Percentiles rank a stretch among this genome's conserved stretches.
Evolutionary conservation across 331 rosid genomes (phyloP).

Genomic region (Quercus phellos): DNA sequence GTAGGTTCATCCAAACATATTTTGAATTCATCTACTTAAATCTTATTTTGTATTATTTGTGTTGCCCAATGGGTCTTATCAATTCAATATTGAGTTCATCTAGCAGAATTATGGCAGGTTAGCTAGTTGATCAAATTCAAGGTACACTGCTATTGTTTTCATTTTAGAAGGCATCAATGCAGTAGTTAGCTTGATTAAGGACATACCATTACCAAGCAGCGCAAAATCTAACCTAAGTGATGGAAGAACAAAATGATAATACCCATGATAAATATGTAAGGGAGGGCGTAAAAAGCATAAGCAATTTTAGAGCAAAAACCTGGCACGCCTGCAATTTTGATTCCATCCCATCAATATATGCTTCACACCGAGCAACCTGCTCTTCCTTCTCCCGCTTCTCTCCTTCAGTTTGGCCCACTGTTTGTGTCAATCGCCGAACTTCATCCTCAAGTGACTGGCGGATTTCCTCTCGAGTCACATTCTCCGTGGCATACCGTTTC

Average conservation of each 20-base stretch:
- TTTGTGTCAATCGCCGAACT: slow-evolving; percentile 79
- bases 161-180: not conserved
- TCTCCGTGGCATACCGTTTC: slow-evolving; percentile 89
- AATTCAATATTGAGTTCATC: not conserved
- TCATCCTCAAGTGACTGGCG: slow-evolving; percentile 95
- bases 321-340: slow-evolving; percentile 94
- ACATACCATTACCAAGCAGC: slow-evolving; percentile 1
- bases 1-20: not conserved
- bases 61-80: not conserved
- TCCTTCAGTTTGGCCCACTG: slow-evolving; percentile 96
- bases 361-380: slow-evolving; percentile 94
- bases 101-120: slow-evolving; percentile 5
- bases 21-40: not conserved
- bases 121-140: slow-evolving; percentile 10
- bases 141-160: not conserved
- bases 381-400: slow-evolving; percentile 95
- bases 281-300: not conserved
- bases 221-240: slow-evolving; percentile 2
- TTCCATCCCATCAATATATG: slow-evolving; percentile 96
- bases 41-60: not conserved
- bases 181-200: slow-evolving; percentile 15
- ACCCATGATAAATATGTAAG: not conserved
- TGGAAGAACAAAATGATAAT: not conserved
- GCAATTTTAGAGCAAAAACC: slow-evolving; percentile 44
- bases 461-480: slow-evolving; percentile 85